phyloP scores from a whole-genome alignment of 805 yeast genomes.

The Lipomyces anomalus region DNA sequence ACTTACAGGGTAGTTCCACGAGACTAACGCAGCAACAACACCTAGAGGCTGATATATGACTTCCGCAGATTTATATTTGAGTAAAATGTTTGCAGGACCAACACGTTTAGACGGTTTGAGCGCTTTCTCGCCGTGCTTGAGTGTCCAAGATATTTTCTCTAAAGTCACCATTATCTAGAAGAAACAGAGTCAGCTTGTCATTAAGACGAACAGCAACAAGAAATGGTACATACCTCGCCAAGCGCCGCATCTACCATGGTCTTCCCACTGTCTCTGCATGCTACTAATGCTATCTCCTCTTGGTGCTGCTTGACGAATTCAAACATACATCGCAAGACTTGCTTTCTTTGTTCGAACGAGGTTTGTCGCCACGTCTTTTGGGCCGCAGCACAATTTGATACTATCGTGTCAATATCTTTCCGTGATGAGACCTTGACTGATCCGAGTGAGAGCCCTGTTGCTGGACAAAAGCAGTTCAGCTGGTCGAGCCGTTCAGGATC shows the following conservation, averaged over 20 bases:
- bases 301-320: conserved; percentile 75
- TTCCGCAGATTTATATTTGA: conserved; percentile 84
- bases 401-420: conserved; percentile 63
- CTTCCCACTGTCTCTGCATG: conserved; percentile 95
- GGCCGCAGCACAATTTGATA: conserved; percentile 49
- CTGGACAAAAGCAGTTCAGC: conserved; percentile 89
- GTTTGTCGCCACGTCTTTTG: conserved; percentile 44
- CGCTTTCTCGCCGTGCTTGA: conserved; percentile 71
- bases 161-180: conserved; percentile 84
- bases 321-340: conserved; percentile 63
- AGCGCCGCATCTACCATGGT: conserved; percentile 92
- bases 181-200: conserved; percentile 2
- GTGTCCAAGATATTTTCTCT: conserved; percentile 87
- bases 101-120: conserved; percentile 69
- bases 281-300: conserved; percentile 79
- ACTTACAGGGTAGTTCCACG: conserved; percentile 85
- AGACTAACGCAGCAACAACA: conserved; percentile 80
- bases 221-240: conserved; percentile 31
- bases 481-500: conserved; percentile 27
- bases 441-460: conserved; percentile 87
- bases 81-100: conserved; percentile 78
- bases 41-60: conserved; percentile 91
- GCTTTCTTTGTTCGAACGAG: conserved; percentile 58
- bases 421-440: conserved; percentile 57
- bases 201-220: not conserved